phyloP scores from a whole-genome alignment of 2,329 filamentous ascomycete genomes.

The Phialophora verrucosa region DNA sequence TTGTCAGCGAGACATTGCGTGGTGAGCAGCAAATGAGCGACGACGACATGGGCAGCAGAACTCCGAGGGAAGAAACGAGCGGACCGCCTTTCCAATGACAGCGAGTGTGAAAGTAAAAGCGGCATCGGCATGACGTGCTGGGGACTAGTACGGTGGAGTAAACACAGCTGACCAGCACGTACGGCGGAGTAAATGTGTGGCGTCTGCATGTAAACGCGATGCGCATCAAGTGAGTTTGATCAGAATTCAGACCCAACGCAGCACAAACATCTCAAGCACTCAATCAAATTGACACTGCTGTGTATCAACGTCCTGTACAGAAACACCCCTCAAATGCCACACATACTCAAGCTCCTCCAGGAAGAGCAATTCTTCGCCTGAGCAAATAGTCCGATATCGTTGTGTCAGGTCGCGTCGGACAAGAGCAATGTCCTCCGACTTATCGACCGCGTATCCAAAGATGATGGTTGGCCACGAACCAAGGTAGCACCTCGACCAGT shows the following conservation, averaged over 20 bases:
- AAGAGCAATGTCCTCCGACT: conserved; percentile 23
- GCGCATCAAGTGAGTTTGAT: not conserved
- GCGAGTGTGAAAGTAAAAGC: not conserved
- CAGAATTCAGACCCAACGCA: not conserved
- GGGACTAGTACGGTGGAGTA: not conserved
- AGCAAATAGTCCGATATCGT: conserved; percentile 21
- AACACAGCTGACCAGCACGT: not conserved
- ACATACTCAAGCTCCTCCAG: conserved; percentile 28
- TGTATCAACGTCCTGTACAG: not conserved
- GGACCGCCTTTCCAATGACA: not conserved
- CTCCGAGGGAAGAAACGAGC: conserved; percentile 7
- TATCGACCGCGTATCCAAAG: conserved; percentile 31
- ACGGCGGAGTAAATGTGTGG: not conserved
- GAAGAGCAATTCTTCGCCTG: conserved; percentile 24
- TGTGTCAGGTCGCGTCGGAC: conserved; percentile 24
- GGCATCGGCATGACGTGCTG: not conserved
- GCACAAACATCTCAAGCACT: not conserved
- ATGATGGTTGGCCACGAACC: conserved; percentile 33
- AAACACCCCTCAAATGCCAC: conserved; percentile 27
- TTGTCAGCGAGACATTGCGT: not conserved
- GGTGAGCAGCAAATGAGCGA: not conserved
- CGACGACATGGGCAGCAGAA: not conserved
- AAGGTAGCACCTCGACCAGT: conserved; percentile 32
- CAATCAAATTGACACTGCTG: not conserved
- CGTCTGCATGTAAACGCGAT: not conserved